Base-by-base conservation (phyloP, 1,139 yeast genomes). In the Meyerozyma elateridarum region DNA sequence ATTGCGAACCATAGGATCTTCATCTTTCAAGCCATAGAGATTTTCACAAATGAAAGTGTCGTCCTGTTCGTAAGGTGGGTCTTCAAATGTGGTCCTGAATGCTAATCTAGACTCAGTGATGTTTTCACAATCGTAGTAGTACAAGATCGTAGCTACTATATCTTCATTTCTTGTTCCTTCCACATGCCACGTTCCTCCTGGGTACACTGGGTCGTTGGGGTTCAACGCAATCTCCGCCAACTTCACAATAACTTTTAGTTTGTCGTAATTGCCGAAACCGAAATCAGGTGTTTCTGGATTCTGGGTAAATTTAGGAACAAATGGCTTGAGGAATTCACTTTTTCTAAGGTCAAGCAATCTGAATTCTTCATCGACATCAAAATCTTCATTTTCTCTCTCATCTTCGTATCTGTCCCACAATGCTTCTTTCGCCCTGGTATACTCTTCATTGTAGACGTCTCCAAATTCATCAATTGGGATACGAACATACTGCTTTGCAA, bases 171-270 rank as follows among this genome's bases (percentile, higher is more conserved):
- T 51, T 3, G 63, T 53, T 1, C 73, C 74, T 41, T 68, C 74
- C 0, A 66, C 57, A 35, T 68, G 73, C 73, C 73, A 67, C 3
- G 64, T 40, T 0, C 73, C 73, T 5, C 73, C 73, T 1, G 43
- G 32, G 33, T 67, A 68, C 3, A 28, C 35, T 8, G 71, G 68
- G 13, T 54, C 54, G 27, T 64, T 67, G 0, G 73, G 72, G 3
- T 69, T 64, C 32, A 66, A 50, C 31, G 61, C 64, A 34, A 68
- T 68, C 38, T 62, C 59, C 15, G 72, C 69, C 37, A 66, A 34
- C 41, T 66, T 66, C 11, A 59, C 64, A 32, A 28, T 29, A n/a
- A 35, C 40, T 39, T 58, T 57, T 32, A 68, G 46, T 45, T 67
- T 67, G 40, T 57, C 62, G 41, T 61, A 67, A 35, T 48, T 51